A percentile compares a stretch with the other conserved stretches of the same genome.
Conservation (phyloP, 257 asterid genomes). For the Nicotiana sylvestris region DNA sequence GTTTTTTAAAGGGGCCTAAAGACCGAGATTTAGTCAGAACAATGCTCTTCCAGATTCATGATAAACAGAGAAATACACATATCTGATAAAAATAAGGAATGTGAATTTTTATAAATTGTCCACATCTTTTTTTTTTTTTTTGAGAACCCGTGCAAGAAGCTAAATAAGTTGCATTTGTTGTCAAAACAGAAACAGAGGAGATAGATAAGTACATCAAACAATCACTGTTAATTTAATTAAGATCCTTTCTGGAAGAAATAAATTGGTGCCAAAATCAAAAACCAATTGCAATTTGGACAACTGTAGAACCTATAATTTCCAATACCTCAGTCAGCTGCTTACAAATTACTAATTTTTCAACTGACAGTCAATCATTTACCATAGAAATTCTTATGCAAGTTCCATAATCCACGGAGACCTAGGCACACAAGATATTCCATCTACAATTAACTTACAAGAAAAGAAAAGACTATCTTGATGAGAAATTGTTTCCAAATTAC, state of each 20-base stretch:
- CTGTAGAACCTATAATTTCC: neutral
- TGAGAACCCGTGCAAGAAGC: too few relatives aligned
- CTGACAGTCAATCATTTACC: neutral
- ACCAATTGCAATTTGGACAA: neutral
- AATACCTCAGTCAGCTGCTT: neutral
- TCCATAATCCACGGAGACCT: neutral
- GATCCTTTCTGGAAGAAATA: neutral
- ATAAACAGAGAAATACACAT: neutral
- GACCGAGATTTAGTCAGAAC: neutral
- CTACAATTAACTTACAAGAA: neutral
- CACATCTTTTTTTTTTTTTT: too few relatives aligned
- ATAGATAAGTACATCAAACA: neutral
- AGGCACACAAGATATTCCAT: neutral
- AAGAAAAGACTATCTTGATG: neutral
- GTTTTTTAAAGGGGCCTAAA: neutral
- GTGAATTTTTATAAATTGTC: too few relatives aligned
- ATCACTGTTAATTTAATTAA: neutral
- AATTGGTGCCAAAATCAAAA: neutral
- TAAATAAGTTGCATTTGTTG: neutral
- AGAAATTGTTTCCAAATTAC: neutral
- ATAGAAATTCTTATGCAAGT: neutral
- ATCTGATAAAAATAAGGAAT: too few relatives aligned
- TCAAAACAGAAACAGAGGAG: neutral
- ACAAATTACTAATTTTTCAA: neutral
- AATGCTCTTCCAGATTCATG: neutral